Conservation (phyloP, 148 eudicot genomes). For the Rheum nobile region DNA sequence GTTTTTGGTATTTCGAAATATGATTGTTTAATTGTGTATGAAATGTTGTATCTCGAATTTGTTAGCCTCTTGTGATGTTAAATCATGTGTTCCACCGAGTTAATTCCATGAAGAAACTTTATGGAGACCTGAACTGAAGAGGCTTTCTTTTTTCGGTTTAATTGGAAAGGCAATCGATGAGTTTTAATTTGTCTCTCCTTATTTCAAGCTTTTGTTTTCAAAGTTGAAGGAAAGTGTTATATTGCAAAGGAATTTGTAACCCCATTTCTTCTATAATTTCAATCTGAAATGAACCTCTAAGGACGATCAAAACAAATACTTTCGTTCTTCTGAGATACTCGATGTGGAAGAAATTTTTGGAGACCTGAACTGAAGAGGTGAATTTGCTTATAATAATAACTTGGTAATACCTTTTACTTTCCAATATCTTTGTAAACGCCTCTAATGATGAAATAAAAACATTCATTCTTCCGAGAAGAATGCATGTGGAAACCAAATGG, state of each 20-base stretch:
- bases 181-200: too few species aligned
- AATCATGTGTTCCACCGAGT: neutral
- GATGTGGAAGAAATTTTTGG: constrained; percentile 34
- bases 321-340: constrained; percentile 42
- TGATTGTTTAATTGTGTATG: neutral
- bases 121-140: neutral
- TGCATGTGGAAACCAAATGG: too few species aligned
- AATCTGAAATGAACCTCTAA: constrained; percentile 13
- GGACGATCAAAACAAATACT: constrained; percentile 30
- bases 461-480: too few species aligned
- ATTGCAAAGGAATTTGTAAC: too few species aligned
- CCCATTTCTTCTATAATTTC: neutral
- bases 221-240: too few species aligned
- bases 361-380: constrained; percentile 20
- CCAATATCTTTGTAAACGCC: too few species aligned
- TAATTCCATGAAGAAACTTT: neutral
- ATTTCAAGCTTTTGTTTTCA: too few species aligned
- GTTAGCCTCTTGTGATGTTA: neutral
- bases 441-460: too few species aligned
- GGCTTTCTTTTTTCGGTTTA: neutral
- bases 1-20: neutral
- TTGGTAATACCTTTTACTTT: too few species aligned
- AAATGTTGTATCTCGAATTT: too few species aligned
- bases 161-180: too few species aligned
- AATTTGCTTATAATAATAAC: too few species aligned